Percentiles rank a stretch among this genome's conserved stretches.
These are phyloP conservation scores for Earliella scabrosa DNA, from an alignment of 1,284 basidiomycete species.

Conservation along the genomic window DNA sequence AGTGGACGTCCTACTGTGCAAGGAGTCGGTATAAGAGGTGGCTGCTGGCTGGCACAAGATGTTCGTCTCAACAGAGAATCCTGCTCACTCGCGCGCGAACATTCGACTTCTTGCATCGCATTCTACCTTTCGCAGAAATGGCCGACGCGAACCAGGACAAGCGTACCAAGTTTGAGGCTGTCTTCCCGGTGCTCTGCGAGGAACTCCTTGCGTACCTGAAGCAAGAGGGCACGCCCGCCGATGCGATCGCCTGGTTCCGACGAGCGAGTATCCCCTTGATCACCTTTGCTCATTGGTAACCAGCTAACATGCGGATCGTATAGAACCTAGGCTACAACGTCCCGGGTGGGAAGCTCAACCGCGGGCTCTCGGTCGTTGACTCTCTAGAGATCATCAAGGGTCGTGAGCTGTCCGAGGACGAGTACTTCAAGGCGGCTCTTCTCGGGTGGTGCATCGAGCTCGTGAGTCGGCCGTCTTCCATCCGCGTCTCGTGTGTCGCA, in stretches of 20 bases:
- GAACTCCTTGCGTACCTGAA: slow-evolving; percentile 70
- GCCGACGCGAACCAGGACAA: no score
- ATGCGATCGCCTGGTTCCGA: slow-evolving; percentile 86
- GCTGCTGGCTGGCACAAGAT: no score
- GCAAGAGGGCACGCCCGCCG: slow-evolving; percentile 75
- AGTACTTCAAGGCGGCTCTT: slow-evolving; percentile 90
- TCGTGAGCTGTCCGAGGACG: slow-evolving; percentile 69
- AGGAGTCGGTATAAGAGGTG: no score
- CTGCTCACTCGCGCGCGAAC: no score
- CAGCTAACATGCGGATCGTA: neutral
- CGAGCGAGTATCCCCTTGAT: slow-evolving; percentile 56
- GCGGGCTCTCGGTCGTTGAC: slow-evolving; percentile 94
- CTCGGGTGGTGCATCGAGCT: slow-evolving; percentile 98
- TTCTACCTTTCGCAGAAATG: no score
- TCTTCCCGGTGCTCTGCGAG: slow-evolving; percentile 52
- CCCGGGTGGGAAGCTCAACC: slow-evolving; percentile 96
- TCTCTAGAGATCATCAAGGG: slow-evolving; percentile 90
- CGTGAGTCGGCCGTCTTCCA: slow-evolving; percentile 49
- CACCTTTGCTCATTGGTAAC: neutral
- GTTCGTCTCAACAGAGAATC: no score
- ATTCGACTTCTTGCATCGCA: no score
- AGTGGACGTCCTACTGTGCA: no score
- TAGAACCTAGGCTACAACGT: slow-evolving; percentile 95
- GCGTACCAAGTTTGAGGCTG: no score
- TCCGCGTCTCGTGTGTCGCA: neutral